Evolutionary conservation across 108 stramenopile genomes (phyloP).

Genomic region (Stephanodiscus triporus): DNA sequence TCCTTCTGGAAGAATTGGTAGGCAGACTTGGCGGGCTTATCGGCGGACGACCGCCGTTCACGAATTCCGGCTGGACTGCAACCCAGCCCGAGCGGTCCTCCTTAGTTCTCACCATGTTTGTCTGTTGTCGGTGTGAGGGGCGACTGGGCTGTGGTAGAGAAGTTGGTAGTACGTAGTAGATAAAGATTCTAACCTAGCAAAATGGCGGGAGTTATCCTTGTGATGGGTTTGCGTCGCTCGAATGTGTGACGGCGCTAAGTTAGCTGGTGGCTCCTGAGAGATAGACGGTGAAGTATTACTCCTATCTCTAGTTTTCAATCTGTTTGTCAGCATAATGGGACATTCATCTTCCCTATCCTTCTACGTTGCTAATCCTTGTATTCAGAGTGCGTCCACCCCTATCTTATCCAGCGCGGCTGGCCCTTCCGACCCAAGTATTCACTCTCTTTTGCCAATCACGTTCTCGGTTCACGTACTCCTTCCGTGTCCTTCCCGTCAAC

Average conservation of each 20-base stretch:
- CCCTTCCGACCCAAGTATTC: constrained; percentile 17
- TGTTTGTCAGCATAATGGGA: no score
- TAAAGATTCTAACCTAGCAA: no score
- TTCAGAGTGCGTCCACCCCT: neutral
- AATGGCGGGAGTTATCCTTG: no score
- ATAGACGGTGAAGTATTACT: no score
- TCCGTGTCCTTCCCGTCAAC: constrained; percentile 6
- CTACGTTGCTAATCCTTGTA: no score
- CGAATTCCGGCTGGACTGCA: constrained; percentile 78
- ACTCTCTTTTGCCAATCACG: constrained; percentile 20
- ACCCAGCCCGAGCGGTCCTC: constrained; percentile 87
- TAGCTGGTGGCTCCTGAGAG: no score
- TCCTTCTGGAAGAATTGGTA: constrained; percentile 75
- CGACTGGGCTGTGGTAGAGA: neutral
- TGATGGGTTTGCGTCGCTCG: no score
- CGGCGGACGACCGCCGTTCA: constrained; percentile 22
- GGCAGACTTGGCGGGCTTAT: constrained; percentile 69
- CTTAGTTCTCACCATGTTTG: constrained; percentile 64
- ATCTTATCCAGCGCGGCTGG: neutral
- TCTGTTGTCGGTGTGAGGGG: neutral
- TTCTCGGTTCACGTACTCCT: constrained; percentile 10
- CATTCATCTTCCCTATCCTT: no score
- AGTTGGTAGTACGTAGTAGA: no score
- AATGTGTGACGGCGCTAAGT: no score
- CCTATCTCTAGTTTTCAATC: no score